A percentile compares a stretch with the other conserved stretches of the same genome.
phyloP scores from a whole-genome alignment of 768 basidiomycete genomes.

The Tubosaeta sp. region DNA sequence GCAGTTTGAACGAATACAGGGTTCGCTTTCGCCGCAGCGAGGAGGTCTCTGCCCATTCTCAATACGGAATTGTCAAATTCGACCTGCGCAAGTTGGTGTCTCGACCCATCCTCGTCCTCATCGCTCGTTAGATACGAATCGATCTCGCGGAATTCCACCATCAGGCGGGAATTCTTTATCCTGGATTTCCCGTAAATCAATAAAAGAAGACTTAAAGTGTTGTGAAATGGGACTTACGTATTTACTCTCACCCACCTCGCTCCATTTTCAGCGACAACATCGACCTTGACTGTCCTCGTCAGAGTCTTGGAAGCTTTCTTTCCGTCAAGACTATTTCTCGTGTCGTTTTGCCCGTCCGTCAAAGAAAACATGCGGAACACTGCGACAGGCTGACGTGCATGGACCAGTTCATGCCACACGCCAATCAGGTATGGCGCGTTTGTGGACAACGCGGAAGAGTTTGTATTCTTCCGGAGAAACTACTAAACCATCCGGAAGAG shows the following conservation, averaged over 20 bases:
- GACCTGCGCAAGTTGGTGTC: slow-evolving; percentile 42
- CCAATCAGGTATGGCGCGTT: slow-evolving; percentile 80
- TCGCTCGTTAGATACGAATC: slow-evolving; percentile 70
- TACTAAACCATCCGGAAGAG: slow-evolving; percentile 40
- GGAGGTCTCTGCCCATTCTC: slow-evolving; percentile 62
- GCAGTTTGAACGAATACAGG: slow-evolving; percentile 33
- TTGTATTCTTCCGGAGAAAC: slow-evolving; percentile 47
- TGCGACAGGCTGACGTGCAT: slow-evolving; percentile 54
- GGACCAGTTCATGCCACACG: slow-evolving; percentile 76
- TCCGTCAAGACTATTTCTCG: neutral
- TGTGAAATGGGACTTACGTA: slow-evolving; percentile 56
- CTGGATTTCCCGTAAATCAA: slow-evolving; percentile 34
- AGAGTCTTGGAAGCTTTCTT: neutral
- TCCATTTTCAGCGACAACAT: slow-evolving; percentile 75
- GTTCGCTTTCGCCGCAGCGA: slow-evolving; percentile 60
- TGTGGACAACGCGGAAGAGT: slow-evolving; percentile 43
- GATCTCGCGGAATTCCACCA: slow-evolving; percentile 79
- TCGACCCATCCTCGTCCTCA: slow-evolving; percentile 40
- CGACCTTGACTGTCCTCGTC: slow-evolving; percentile 55
- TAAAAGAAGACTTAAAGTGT: neutral
- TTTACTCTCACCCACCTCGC: slow-evolving; percentile 80
- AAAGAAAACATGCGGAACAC: slow-evolving; percentile 44
- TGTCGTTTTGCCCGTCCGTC: neutral
- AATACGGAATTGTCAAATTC: slow-evolving; percentile 73
- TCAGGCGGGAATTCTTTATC: slow-evolving; percentile 69